Percentiles rank a stretch among this genome's conserved stretches.
These are phyloP conservation scores for Macrolepiota fuliginosa DNA, from an alignment of 768 basidiomycete species.

Conservation along the genomic window DNA sequence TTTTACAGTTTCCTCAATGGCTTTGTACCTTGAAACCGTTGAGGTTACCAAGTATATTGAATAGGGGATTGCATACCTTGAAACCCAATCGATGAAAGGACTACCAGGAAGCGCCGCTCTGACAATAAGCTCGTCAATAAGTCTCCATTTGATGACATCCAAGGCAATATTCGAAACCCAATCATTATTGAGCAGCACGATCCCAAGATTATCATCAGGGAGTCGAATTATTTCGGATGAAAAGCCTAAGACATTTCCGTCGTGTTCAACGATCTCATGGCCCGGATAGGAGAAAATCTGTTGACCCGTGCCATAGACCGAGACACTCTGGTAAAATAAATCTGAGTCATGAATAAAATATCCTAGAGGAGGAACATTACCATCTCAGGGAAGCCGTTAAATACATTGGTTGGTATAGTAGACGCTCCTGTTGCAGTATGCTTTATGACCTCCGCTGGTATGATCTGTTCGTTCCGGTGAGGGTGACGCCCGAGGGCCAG, in stretches of 20 bases:
- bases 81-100: slow-evolving; percentile 33
- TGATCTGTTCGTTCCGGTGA: slow-evolving; percentile 30
- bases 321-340: slow-evolving; percentile 27
- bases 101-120: background rate
- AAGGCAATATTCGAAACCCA: slow-evolving; percentile 27
- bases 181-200: slow-evolving; percentile 40
- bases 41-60: no score
- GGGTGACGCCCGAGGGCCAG: slow-evolving; percentile 37
- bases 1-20: background rate
- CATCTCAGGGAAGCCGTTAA: slow-evolving; percentile 33
- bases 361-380: slow-evolving; percentile 18
- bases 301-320: slow-evolving; percentile 39
- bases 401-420: no score
- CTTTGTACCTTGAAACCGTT: background rate
- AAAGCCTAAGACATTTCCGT: slow-evolving; percentile 37
- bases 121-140: slow-evolving; percentile 33
- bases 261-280: slow-evolving; percentile 41
- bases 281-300: slow-evolving; percentile 36
- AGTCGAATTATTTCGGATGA: slow-evolving; percentile 27
- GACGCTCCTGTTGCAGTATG: slow-evolving; percentile 33
- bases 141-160: slow-evolving; percentile 34
- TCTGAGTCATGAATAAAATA: background rate
- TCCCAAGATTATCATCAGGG: slow-evolving; percentile 27
- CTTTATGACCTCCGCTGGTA: slow-evolving; percentile 33
- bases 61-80: background rate